A percentile compares a stretch with the other conserved stretches of the same genome.
phyloP scores from a whole-genome alignment of 345 rosid species.

The Schrenkiella parvula region DNA sequence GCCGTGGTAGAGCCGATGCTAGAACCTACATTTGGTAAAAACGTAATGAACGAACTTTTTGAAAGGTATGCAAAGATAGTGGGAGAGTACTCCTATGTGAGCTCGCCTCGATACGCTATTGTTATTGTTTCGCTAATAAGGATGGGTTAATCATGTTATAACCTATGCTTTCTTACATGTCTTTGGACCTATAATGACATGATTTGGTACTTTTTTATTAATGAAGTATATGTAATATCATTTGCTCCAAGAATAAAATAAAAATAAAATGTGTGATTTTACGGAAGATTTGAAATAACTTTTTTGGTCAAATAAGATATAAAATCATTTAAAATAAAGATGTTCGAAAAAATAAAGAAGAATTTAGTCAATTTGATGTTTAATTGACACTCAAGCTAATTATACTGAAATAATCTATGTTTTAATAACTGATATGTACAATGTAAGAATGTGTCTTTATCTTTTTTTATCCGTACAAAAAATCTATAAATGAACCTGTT shows the following conservation, averaged over 20 bases:
- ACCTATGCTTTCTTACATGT: conserved; percentile 16
- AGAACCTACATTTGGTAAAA: conserved; percentile 43
- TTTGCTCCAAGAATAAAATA: conserved; percentile 3
- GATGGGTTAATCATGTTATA: conserved; percentile 18
- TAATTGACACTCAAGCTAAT: not conserved
- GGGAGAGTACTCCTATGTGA: conserved; percentile 40
- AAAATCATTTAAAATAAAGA: not conserved
- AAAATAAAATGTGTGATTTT: not conserved
- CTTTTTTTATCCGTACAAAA: too few relatives aligned
- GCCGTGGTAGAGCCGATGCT: conserved; percentile 82
- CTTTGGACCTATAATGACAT: conserved; percentile 12
- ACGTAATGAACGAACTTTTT: conserved; percentile 51
- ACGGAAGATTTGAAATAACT: not conserved
- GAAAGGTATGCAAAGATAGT: conserved; percentile 40
- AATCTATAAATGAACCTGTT: too few relatives aligned
- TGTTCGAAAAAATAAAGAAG: not conserved
- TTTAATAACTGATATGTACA: not conserved
- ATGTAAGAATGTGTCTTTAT: not conserved
- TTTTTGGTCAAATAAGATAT: too few relatives aligned
- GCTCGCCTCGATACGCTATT: conserved; percentile 32
- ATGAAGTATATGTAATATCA: not conserved
- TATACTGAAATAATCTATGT: not conserved
- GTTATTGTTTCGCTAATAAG: conserved; percentile 44
- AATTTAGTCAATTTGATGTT: not conserved
- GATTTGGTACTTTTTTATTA: conserved; percentile 1